These are phyloP conservation scores for Borovskyia barvae DNA, from an alignment of 208 protist genomes.

Conservation along the genomic window DNA sequence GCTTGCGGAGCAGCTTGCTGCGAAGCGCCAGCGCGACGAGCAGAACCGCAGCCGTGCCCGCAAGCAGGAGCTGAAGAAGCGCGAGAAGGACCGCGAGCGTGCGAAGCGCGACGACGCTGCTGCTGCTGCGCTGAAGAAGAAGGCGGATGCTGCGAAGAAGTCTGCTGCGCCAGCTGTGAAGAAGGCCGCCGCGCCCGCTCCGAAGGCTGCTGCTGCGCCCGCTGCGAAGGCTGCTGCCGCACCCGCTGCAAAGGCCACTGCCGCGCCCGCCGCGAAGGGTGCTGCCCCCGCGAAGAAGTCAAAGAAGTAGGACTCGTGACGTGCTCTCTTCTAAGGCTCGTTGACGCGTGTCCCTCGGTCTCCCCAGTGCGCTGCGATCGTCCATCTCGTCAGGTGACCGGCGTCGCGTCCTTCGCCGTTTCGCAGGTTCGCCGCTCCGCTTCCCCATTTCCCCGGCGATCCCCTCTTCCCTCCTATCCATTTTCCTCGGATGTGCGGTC, in stretches of 20 bases:
- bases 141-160: constrained; percentile 45
- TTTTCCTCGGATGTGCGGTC: no score
- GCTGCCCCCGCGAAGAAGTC: constrained; percentile 54
- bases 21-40: constrained; percentile 67
- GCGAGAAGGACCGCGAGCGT: constrained; percentile 72
- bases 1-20: constrained; percentile 89
- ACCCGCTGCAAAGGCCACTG: constrained; percentile 36
- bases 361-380: no score
- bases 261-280: constrained; percentile 37
- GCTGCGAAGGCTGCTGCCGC: constrained; percentile 39
- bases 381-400: no score
- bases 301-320: constrained; percentile 19
- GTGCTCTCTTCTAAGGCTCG: not conserved
- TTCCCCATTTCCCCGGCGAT: no score
- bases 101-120: constrained; percentile 61
- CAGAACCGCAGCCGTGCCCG: constrained; percentile 70
- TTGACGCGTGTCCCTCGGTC: no score
- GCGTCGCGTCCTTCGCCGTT: no score
- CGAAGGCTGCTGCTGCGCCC: constrained; percentile 55
- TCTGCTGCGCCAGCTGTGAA: constrained; percentile 38
- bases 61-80: constrained; percentile 74
- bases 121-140: constrained; percentile 45
- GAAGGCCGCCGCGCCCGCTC: constrained; percentile 38
- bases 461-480: no score
- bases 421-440: no score